A percentile compares a stretch with the other conserved stretches of the same genome.
phyloP scores from a whole-genome alignment of 768 basidiomycete species.

The Phallus indusiatus region DNA sequence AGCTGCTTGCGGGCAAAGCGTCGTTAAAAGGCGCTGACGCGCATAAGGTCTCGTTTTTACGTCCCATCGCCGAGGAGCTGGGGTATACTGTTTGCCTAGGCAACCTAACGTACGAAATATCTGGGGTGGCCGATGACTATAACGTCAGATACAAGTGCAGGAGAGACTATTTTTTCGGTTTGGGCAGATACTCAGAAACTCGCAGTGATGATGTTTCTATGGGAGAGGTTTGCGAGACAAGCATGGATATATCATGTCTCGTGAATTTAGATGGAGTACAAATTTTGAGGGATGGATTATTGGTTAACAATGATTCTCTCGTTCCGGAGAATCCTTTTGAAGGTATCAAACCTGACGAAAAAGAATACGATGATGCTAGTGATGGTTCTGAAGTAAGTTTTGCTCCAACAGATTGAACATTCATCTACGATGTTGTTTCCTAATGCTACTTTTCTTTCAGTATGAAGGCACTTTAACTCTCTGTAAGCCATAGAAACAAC shows the following conservation, averaged over 20 bases:
- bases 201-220: constrained; percentile 14
- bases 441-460: too few species aligned
- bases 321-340: constrained; percentile 29
- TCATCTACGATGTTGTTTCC: too few species aligned
- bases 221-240: constrained; percentile 18
- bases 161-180: too few species aligned
- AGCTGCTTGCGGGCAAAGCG: constrained; percentile 15
- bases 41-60: constrained; percentile 23
- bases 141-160: constrained; percentile 12
- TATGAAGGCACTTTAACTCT: too few species aligned
- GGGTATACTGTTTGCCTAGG: constrained; percentile 31
- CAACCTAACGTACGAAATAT: constrained; percentile 22
- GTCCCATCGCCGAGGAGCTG: constrained; percentile 23
- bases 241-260: constrained; percentile 18
- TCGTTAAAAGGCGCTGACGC: constrained; percentile 27
- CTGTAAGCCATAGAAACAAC: too few species aligned
- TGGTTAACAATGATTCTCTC: constrained; percentile 19
- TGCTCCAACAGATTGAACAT: too few species aligned
- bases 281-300: constrained; percentile 13
- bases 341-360: constrained; percentile 13
- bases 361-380: too few species aligned
- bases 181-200: too few species aligned
- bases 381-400: too few species aligned
- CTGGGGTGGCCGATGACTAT: constrained; percentile 12
- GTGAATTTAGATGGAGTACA: constrained; percentile 25